These are phyloP conservation scores for Passalora sequoiae DNA, from an alignment of 2,329 filamentous ascomycete species.

Conservation along the genomic window DNA sequence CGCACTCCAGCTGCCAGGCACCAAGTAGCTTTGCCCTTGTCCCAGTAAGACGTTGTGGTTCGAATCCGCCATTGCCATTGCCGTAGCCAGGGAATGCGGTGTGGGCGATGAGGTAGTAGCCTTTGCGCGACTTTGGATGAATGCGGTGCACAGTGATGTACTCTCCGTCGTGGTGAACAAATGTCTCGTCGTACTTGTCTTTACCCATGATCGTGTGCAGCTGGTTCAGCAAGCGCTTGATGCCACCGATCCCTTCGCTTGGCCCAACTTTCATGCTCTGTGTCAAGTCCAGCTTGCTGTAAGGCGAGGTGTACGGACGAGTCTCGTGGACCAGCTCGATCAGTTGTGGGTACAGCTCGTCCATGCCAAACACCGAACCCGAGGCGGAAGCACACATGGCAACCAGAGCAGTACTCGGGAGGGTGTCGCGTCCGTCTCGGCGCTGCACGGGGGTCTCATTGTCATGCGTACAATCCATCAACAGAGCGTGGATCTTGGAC, in stretches of 20 bases:
- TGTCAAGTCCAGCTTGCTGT: constrained; percentile 50
- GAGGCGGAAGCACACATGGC: constrained; percentile 93
- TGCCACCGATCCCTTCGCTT: constrained; percentile 77
- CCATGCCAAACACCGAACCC: constrained; percentile 96
- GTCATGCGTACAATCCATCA: constrained; percentile 99
- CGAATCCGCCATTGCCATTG: constrained; percentile 74
- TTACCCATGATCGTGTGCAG: constrained; percentile 95
- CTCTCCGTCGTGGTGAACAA: constrained; percentile 93
- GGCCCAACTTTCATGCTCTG: constrained; percentile 58
- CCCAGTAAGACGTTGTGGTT: constrained; percentile 71
- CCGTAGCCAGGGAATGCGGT: constrained; percentile 91
- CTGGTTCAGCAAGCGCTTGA: constrained; percentile 90
- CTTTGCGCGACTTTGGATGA: constrained; percentile 84
- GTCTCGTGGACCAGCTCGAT: constrained; percentile 92
- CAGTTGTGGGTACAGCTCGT: constrained; percentile 88
- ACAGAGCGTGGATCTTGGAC: constrained; percentile 85
- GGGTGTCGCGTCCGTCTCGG: constrained; percentile 84
- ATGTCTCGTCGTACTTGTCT: constrained; percentile 89
- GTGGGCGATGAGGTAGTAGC: constrained; percentile 92
- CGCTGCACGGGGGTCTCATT: constrained; percentile 96
- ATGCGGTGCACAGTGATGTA: constrained; percentile 96
- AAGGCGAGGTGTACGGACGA: constrained; percentile 72
- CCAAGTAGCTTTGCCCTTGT: constrained; percentile 82
- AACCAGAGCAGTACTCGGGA: constrained; percentile 89
- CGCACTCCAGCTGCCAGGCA: constrained; percentile 87